Conservation (phyloP, 2,329 filamentous ascomycete genomes). For the Conoideocrella luteorostrata region DNA sequence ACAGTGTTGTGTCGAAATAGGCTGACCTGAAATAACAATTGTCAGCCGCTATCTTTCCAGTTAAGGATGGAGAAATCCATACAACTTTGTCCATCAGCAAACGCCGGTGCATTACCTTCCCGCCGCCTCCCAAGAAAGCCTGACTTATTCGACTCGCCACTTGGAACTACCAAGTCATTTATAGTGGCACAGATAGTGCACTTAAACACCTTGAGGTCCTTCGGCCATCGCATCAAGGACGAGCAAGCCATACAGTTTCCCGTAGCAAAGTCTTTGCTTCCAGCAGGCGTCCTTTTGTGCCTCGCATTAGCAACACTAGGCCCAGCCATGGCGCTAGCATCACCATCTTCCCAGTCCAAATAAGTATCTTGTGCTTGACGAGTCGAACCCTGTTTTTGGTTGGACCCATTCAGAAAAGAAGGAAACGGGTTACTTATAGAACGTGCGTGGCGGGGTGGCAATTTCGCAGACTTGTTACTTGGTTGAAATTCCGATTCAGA, state of each 20-base stretch:
- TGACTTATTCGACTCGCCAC: constrained; percentile 9
- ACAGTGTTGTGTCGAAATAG: constrained; percentile 28
- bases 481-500: constrained; percentile 35
- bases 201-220: constrained; percentile 65
- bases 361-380: constrained; percentile 25
- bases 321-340: constrained; percentile 16
- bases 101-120: constrained; percentile 1
- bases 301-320: constrained; percentile 14
- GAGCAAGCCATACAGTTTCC: constrained; percentile 84
- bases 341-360: constrained; percentile 23
- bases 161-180: constrained; percentile 57
- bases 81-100: constrained; percentile 2
- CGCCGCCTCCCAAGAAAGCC: constrained; percentile 5
- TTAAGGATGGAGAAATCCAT: background rate
- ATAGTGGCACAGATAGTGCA: constrained; percentile 81
- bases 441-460: constrained; percentile 29
- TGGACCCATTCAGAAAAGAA: constrained; percentile 57
- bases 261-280: constrained; percentile 54
- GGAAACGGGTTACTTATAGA: constrained; percentile 79
- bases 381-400: constrained; percentile 44
- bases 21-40: constrained; percentile 17
- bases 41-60: background rate
- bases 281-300: constrained; percentile 26
- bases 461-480: constrained; percentile 14
- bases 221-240: constrained; percentile 73